Evolutionary conservation across 768 basidiomycete species (phyloP).

Genomic region (Collybia mongolica): DNA sequence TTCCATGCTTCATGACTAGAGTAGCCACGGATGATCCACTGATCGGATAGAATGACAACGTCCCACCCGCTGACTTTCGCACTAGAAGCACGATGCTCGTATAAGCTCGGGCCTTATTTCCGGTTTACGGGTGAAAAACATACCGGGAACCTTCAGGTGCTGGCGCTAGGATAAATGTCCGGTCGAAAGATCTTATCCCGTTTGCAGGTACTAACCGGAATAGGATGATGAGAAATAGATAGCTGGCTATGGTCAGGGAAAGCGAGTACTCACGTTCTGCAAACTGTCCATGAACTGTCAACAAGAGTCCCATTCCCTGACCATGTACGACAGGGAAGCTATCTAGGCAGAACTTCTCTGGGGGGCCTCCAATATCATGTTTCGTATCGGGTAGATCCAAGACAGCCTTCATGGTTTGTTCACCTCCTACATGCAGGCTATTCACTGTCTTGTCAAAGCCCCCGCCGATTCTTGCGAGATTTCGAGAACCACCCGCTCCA

Average conservation of each 20-base stretch:
- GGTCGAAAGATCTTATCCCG: conserved; percentile 90
- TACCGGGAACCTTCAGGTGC: conserved; percentile 83
- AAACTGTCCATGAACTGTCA: conserved; percentile 88
- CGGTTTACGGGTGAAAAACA: conserved; percentile 27
- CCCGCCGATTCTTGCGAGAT: conserved; percentile 65
- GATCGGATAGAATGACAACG: conserved; percentile 86
- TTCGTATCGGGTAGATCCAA: conserved; percentile 68
- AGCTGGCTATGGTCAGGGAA: not conserved
- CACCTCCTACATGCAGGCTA: conserved; percentile 72
- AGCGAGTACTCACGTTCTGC: conserved; percentile 66
- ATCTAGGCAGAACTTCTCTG: conserved; percentile 86
- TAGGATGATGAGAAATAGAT: conserved; percentile 4
- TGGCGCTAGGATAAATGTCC: conserved; percentile 84
- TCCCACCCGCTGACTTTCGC: conserved; percentile 88
- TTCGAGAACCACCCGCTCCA: conserved; percentile 67
- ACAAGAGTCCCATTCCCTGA: conserved; percentile 58
- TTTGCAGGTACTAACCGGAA: conserved; percentile 37
- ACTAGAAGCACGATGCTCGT: conserved; percentile 29
- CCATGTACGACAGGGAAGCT: conserved; percentile 75
- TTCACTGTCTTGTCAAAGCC: conserved; percentile 60
- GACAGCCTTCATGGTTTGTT: conserved; percentile 61
- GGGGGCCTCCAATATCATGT: conserved; percentile 78
- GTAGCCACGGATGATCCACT: conserved; percentile 80
- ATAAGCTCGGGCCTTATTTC: conserved; percentile 7
- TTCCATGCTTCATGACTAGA: conserved; percentile 81